Evolutionary conservation across 2,329 filamentous ascomycete species (phyloP), one percentile per base, ranked within the genome.

Genomic region (Aulographum hederae): DNA sequence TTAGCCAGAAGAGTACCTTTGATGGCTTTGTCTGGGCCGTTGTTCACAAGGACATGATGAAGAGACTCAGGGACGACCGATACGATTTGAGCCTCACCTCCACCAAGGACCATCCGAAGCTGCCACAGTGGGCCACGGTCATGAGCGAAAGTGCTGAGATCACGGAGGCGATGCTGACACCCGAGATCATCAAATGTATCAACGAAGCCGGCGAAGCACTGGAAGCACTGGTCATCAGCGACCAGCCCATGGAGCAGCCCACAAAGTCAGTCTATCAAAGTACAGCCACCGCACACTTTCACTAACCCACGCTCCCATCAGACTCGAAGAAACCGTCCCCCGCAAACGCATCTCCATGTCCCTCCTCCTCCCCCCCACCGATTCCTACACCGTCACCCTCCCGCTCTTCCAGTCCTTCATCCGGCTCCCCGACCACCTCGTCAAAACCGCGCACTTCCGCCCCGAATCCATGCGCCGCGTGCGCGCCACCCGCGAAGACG

Each of bases 91-190:
- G 81, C 32, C 69, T 98, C 43, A 94, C 89, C 26, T 73, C 74
- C 41, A 94, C 86, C 50, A 93, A 92, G 66, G 89, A 98, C 47
- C 72, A 85, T 57, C 51, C 77, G 34, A 94, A 92, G 63, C 71
- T 98, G 20, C 86, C 89, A 20, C 58, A 67, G 40, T 98, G 85
- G 85, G 65, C 77, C 34, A 93, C 82, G 10, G 72, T 94, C 48
- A 95, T 98, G 89, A 91, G 74, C 48, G 89, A 98, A 65, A 93
- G 76, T 56, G 84, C 85, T 36, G 89, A 95, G 58, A 76, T 98
- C 44, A 94, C 85, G 10, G 80, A 94, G 28, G 63, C 72, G 5
- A 61, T 98, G 41, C 67, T 98, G 31, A 93, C 82, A 3, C 67
- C 78, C n/a, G 86, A 95, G 45, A 66, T 98, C 23, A 68, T 82